Base-by-base conservation (phyloP, 208 protist species). In the Blastocrithidia nonstop region DNA sequence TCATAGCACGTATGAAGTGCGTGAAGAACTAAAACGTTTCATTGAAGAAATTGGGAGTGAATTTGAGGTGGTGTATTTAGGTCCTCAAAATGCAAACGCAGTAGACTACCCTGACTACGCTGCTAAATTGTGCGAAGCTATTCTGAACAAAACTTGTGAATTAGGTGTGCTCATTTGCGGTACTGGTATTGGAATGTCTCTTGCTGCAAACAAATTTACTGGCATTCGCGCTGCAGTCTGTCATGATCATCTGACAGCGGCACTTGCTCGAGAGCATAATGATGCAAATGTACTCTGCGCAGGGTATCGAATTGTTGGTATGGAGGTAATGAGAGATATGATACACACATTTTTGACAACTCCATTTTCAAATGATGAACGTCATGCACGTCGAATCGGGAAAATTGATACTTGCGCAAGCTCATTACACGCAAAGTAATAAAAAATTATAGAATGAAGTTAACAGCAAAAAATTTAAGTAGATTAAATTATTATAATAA, bases 101-200 rank as follows among this genome's bases (percentile, higher is more conserved):
- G 73, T 87, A 15, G 94, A 97, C 75, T 97, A 97, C 63, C 94
- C 94, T 13, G 91, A 96, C 64, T 86, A 83, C 47, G 93, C 93
- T 26, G 33, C 37, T 6, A 41, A 50, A 13, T 76, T 88, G 6
- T 74, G 68, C 52, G 52, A 65, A 32, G 63, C 66, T 33, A 77
- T 96, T 7, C 40, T 67, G 28, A 56, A 48, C 27, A 65, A 69
- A 2, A 62, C 82, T 53, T 67, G 49, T 23, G 80, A 90, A 24
- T 54, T 45, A 8, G 89, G 85, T 6, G 69, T 97, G 32, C 67
- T 96, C 3, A 37, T 95, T 4, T 97, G 94, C 54, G 92, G 93
- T 39, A 95, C 78, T 20, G 94, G 94, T 27, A 96, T 97, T 42
- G 94, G 94, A 22, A 96, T 97, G 56, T 78, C 57, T 28, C 96